Evolutionary conservation across 192 early-diverging fungal species (phyloP), one percentile per base, ranked within the genome.

Genomic region (Gamsiella multidivaricata): DNA sequence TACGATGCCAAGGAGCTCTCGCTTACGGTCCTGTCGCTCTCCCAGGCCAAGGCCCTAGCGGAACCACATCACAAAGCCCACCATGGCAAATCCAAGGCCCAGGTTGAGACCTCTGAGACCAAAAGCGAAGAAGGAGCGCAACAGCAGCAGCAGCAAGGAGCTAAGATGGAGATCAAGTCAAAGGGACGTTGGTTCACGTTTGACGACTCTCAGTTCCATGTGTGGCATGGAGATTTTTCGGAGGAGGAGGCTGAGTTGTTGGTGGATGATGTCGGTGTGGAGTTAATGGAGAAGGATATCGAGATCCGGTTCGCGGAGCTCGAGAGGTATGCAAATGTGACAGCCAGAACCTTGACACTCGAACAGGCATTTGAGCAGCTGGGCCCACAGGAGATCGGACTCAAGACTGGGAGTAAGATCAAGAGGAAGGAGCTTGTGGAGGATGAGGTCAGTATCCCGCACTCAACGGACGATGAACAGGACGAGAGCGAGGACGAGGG

Each of bases 241-340:
- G 70, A 71, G 12, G 57, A 60, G 12, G 69, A 73, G 31, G 79
- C 61, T 23, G 57, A 45, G 7, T 17, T 71, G 28, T 34, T 80
- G 52, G 56, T 32, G 32, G 53, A 55, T 5, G 70, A 80, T 51
- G 79, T 57, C 34, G 63, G 81, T 23, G 84, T 85, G 0, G 80
- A 61, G 7, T 34, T 76, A 39, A 51, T 85, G 22, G 81, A 83
- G 59, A 71, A 69, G 62, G 84, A 85, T 66, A 41, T 65, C 3
- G 64, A 75, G 47, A 81, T 83, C 31, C 67, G 55, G 31, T 60
- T 82, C 46, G 53, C 65, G 10, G 71, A 70, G 41, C 63, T 75
- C 14, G 50, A 75, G 31, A 22, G 50, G 9, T 75, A 75, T 15
- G 55, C 25, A 17, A 42, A 72, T 54, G 34, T 64, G 54, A 25